These are phyloP conservation scores for Fraxinus dipetala DNA, from an alignment of 305 asterid genomes.

Conservation along the genomic window DNA sequence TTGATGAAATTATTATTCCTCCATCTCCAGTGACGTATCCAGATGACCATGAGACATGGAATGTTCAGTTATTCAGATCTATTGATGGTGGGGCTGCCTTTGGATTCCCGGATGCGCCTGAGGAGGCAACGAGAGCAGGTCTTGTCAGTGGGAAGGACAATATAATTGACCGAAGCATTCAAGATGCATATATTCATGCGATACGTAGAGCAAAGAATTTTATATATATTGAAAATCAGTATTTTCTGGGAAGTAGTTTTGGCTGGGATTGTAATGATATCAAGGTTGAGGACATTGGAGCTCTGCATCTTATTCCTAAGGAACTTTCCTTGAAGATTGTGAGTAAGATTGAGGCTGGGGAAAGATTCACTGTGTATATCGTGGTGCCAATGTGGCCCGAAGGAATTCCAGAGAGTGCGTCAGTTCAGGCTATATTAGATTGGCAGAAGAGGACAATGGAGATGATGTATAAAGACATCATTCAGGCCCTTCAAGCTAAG, in stretches of 20 bases:
- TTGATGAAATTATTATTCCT: slow-evolving; percentile 47
- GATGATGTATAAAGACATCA: slow-evolving; percentile 81
- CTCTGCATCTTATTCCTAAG: slow-evolving; percentile 74
- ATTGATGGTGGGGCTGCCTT: slow-evolving; percentile 93
- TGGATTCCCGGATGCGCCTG: slow-evolving; percentile 77
- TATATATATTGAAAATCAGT: slow-evolving; percentile 84
- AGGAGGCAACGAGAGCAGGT: slow-evolving; percentile 71
- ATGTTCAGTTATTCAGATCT: slow-evolving; percentile 80
- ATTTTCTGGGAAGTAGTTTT: slow-evolving; percentile 67
- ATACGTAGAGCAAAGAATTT: slow-evolving; percentile 81
- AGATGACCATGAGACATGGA: slow-evolving; percentile 80
- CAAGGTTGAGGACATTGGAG: slow-evolving; percentile 81
- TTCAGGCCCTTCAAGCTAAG: slow-evolving; percentile 66
- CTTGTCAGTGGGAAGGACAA: slow-evolving; percentile 85
- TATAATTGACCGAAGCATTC: slow-evolving; percentile 82
- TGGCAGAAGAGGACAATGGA: slow-evolving; percentile 89
- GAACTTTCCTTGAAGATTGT: slow-evolving; percentile 78
- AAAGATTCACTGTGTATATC: slow-evolving; percentile 72
- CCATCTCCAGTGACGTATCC: slow-evolving; percentile 72
- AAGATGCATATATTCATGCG: slow-evolving; percentile 84
- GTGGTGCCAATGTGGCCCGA: slow-evolving; percentile 98
- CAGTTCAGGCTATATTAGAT: slow-evolving; percentile 88
- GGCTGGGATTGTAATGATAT: slow-evolving; percentile 66
- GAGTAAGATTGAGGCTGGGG: slow-evolving; percentile 86
- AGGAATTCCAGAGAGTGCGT: slow-evolving; percentile 82